Base-by-base conservation (phyloP, 805 yeast genomes). In the Barnettozyma vustinii region DNA sequence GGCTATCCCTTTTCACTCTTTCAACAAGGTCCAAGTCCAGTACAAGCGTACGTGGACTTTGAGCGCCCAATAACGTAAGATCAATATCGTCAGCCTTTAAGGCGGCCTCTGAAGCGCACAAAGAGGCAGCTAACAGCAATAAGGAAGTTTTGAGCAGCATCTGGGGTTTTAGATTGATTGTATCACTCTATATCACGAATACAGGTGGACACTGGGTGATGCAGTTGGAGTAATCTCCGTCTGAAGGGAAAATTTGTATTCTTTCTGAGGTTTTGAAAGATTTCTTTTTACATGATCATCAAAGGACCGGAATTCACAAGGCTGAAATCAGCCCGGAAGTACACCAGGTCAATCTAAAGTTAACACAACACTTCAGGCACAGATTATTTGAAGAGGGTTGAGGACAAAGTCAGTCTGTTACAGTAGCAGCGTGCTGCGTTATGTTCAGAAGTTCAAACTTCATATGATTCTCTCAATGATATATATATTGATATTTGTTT, bases 1-100 rank as follows among this genome's bases (percentile, higher is more conserved):
- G 57, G 33, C 45, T 30, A 20, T 52, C 59, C 52, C 62, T 57
- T 45, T 54, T 55, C 6, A 3, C 10, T 15, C 15, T 45, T 25
- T 23, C 16, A 3, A n/a, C 39, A 3, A 9, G 5, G 40, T 16
- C n/a, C 4, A 19, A 13, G 12, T 21, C 26, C 27, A 47, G 20
- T 7, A 40, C 33, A 13, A 49, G 39, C 9, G 33, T n/a, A 23
- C 48, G 54, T 9, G 54, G 54, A 23, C 33, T 21, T 12, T 10
- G 5, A 9, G 27, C n/a, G 3, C 18, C 35, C 12, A 41, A 10
- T 8, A 41, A 9, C 16, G 33, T 15, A 4, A 30, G 33, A 30
- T 30, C 33, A 7, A 30, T 12, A 30, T 30, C 16, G 2, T 30
- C 16, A 30, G 33, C 7, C 4, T 30, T 15, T 36, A 5, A 5